Evolutionary conservation across 2,329 filamentous ascomycete genomes (phyloP).

Genomic region (Sporothrix phasma): DNA sequence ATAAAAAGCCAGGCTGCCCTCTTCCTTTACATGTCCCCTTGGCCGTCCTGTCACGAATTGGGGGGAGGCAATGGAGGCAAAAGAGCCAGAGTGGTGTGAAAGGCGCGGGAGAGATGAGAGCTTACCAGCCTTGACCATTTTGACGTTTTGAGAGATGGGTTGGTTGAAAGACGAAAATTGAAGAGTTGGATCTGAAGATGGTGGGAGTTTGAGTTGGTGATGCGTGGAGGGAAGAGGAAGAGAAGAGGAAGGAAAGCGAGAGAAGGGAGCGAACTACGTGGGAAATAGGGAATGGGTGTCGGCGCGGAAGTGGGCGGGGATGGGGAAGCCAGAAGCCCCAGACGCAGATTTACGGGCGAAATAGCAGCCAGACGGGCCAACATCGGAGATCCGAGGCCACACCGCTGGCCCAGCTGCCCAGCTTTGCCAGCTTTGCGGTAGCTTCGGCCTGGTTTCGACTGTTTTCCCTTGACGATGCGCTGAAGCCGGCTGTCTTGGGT

Average conservation of each 20-base stretch:
- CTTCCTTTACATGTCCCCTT: background rate
- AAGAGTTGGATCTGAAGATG: background rate
- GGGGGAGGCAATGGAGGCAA: background rate
- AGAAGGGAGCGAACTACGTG: background rate
- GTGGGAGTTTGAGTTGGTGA: slow-evolving; percentile 1
- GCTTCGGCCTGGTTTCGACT: no score
- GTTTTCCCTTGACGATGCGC: background rate
- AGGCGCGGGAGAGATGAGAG: background rate
- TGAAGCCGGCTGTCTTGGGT: background rate
- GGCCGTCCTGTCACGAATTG: background rate
- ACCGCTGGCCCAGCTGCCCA: background rate
- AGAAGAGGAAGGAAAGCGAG: background rate
- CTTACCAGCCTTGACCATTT: slow-evolving; percentile 98
- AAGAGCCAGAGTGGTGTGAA: background rate
- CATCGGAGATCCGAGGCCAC: slow-evolving; percentile 18
- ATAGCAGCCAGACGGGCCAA: slow-evolving; percentile 7
- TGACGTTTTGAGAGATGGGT: slow-evolving; percentile 42
- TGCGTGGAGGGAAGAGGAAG: background rate
- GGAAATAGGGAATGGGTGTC: background rate
- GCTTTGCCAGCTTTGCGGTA: no score
- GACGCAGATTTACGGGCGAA: slow-evolving; percentile 1
- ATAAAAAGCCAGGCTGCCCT: background rate
- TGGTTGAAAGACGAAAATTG: background rate
- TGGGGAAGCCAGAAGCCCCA: background rate
- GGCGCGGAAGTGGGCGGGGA: slow-evolving; percentile 13